phyloP scores from a whole-genome alignment of 2,329 filamentous ascomycete species.

The Sordariomycetes sp. region DNA sequence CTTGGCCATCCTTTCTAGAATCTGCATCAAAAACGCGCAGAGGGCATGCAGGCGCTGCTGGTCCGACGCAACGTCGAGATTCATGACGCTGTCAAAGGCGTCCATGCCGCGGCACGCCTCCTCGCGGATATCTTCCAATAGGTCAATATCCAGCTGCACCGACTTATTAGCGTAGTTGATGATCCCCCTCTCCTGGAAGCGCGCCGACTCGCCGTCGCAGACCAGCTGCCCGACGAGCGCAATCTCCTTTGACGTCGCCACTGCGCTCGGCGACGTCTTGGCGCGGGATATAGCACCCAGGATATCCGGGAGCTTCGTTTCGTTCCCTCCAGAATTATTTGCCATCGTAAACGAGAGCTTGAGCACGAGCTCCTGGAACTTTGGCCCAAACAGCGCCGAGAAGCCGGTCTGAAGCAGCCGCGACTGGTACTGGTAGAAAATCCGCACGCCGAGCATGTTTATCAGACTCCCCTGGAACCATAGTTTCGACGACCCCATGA shows the following conservation, averaged over 20 bases:
- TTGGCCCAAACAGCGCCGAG: slow-evolving; percentile 33
- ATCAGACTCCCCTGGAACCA: slow-evolving; percentile 31
- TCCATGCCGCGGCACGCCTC: slow-evolving; percentile 42
- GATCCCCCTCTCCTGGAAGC: slow-evolving; percentile 37
- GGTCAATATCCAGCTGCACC: slow-evolving; percentile 35
- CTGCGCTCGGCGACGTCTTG: slow-evolving; percentile 26
- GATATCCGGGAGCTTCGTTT: slow-evolving; percentile 20
- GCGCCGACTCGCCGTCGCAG: slow-evolving; percentile 27
- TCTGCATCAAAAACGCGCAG: slow-evolving; percentile 33
- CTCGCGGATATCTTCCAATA: slow-evolving; percentile 37
- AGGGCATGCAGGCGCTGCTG: slow-evolving; percentile 23
- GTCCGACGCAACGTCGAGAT: slow-evolving; percentile 22
- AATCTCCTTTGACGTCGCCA: slow-evolving; percentile 31
- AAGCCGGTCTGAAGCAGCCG: slow-evolving; percentile 36
- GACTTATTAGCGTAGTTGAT: slow-evolving; percentile 33
- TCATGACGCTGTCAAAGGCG: slow-evolving; percentile 32
- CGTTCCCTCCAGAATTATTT: slow-evolving; percentile 19
- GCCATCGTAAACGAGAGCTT: slow-evolving; percentile 36
- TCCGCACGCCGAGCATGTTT: slow-evolving; percentile 34
- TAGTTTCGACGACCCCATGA: slow-evolving; percentile 27
- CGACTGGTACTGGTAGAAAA: slow-evolving; percentile 38
- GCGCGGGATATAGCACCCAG: slow-evolving; percentile 13
- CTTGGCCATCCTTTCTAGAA: slow-evolving; percentile 38
- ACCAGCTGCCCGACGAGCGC: slow-evolving; percentile 35
- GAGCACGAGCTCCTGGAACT: slow-evolving; percentile 37